phyloP scores from a whole-genome alignment of 805 yeast genomes.

The Saccharomycopsis vini region DNA sequence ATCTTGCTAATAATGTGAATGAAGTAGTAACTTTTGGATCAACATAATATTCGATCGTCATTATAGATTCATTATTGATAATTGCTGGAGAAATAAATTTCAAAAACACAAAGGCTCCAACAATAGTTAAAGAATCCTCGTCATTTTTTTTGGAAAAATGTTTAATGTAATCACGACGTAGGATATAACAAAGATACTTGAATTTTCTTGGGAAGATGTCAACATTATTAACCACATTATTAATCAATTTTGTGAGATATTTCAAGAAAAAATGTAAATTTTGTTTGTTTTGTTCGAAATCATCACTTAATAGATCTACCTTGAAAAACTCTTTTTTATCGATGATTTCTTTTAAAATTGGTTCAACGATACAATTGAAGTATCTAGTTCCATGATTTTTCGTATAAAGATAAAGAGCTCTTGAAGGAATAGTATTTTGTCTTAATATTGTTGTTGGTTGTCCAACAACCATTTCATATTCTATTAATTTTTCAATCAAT shows the following conservation, averaged over 20 bases:
- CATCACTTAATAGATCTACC: slow-evolving; percentile 26
- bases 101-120: slow-evolving; percentile 75
- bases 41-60: neutral
- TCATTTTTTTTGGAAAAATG: neutral
- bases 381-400: slow-evolving; percentile 46
- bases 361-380: slow-evolving; percentile 42
- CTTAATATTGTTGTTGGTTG: slow-evolving; percentile 43
- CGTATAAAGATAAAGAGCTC: slow-evolving; percentile 64
- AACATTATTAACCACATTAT: slow-evolving; percentile 41
- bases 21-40: neutral
- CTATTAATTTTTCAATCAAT: slow-evolving; percentile 4
- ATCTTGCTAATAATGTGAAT: slow-evolving; percentile 2
- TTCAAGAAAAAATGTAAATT: slow-evolving; percentile 41
- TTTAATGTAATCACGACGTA: slow-evolving; percentile 37
- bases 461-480: slow-evolving; percentile 17
- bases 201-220: slow-evolving; percentile 61
- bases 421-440: slow-evolving; percentile 73
- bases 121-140: slow-evolving; percentile 54
- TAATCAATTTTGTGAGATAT: slow-evolving; percentile 48
- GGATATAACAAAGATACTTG: slow-evolving; percentile 60
- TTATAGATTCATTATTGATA: slow-evolving; percentile 37
- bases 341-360: slow-evolving; percentile 47
- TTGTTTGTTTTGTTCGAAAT: neutral
- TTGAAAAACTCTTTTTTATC: slow-evolving; percentile 50
- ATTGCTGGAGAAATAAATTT: slow-evolving; percentile 87